These are phyloP conservation scores for Aspergillus mulundensis DNA, from an alignment of 495 filamentous ascomycete species.

Conservation along the genomic window DNA sequence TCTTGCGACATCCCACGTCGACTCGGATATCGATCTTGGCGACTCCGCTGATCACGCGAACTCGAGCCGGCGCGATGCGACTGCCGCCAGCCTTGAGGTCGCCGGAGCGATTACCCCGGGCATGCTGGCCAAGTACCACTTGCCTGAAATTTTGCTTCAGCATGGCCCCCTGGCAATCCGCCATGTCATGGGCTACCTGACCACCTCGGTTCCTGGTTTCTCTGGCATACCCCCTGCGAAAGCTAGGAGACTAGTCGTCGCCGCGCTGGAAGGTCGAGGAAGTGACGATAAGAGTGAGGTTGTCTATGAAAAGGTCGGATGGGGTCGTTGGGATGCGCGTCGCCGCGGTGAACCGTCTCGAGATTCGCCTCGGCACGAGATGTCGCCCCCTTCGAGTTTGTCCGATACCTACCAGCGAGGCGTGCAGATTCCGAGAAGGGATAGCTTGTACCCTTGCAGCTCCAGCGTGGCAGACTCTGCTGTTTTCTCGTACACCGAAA, in stretches of 20 bases:
- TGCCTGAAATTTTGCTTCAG: constrained; percentile 83
- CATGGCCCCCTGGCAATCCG: constrained; percentile 92
- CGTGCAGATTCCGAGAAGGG: constrained; percentile 63
- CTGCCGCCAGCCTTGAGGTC: constrained; percentile 55
- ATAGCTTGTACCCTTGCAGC: constrained; percentile 45
- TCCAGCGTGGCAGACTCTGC: constrained; percentile 67
- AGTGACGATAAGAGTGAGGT: constrained; percentile 66
- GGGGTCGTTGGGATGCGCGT: constrained; percentile 92
- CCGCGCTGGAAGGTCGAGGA: constrained; percentile 73
- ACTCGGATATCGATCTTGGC: constrained; percentile 84
- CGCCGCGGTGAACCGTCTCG: constrained; percentile 61
- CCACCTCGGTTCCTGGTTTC: constrained; percentile 89
- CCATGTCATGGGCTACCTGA: constrained; percentile 89
- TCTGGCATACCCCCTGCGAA: constrained; percentile 86
- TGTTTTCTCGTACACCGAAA: constrained; percentile 68
- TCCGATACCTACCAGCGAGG: constrained; percentile 51
- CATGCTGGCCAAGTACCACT: constrained; percentile 86
- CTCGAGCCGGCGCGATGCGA: constrained; percentile 36
- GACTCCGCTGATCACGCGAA: constrained; percentile 57
- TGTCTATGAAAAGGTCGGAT: constrained; percentile 92
- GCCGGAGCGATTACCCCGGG: constrained; percentile 77
- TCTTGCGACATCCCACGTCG: constrained; percentile 60
- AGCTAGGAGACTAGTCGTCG: constrained; percentile 82
- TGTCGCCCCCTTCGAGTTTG: constrained; percentile 46
- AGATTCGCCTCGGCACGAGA: constrained; percentile 32